Evolutionary conservation across 352 stramenopile genomes (phyloP).

Genomic region (Pythium utonaiense): DNA sequence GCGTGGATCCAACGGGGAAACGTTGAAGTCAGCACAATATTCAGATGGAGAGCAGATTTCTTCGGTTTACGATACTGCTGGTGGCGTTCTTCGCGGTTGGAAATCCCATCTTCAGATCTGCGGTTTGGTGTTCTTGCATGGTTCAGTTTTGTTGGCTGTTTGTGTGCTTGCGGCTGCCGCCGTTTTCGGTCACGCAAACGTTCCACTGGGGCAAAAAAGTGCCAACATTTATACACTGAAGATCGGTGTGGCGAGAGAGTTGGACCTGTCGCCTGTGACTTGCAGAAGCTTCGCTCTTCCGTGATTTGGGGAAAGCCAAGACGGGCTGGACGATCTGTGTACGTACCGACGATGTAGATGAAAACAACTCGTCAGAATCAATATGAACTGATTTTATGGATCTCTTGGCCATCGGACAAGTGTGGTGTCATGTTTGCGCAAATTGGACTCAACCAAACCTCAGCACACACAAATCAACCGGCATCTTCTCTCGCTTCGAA

Average conservation of each 20-base stretch:
- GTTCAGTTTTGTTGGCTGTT: constrained; percentile 11
- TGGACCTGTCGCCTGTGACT: constrained; percentile 12
- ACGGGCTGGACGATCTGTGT: constrained; percentile 4
- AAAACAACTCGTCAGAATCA: constrained; percentile 11
- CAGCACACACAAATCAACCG: background rate
- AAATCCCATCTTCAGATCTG: background rate
- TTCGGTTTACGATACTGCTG: background rate
- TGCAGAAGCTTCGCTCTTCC: background rate
- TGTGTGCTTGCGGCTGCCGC: constrained; percentile 1
- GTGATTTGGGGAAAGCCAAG: constrained; percentile 12
- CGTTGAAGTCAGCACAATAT: constrained; percentile 1
- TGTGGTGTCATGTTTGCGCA: constrained; percentile 20
- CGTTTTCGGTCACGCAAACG: constrained; percentile 8
- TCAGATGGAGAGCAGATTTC: background rate
- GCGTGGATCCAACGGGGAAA: background rate
- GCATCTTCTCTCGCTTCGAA: background rate
- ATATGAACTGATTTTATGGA: constrained; percentile 3
- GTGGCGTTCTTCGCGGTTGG: background rate
- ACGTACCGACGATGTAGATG: constrained; percentile 26
- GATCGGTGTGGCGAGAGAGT: constrained; percentile 22
- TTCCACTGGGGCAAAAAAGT: constrained; percentile 10
- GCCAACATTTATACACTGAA: constrained; percentile 11
- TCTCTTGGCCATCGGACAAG: too few relatives aligned
- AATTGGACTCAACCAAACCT: constrained; percentile 3
- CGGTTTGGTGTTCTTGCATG: background rate